Evolutionary conservation across 2,329 filamentous ascomycete genomes (phyloP), one percentile per base, ranked within the genome.

Genomic region (Fusarium aywerte): DNA sequence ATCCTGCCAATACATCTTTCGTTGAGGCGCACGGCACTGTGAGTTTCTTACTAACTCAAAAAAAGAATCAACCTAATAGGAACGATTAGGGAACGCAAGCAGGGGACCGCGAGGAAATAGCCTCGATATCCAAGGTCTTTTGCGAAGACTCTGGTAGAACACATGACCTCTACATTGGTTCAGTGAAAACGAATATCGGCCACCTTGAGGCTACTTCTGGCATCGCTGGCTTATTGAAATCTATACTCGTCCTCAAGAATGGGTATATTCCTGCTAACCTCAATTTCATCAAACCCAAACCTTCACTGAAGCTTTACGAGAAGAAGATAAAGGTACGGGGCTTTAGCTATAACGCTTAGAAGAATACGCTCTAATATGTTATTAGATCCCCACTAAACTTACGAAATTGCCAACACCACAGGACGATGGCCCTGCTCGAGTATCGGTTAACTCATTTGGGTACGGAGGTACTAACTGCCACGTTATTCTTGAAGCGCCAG

Each of bases 401-500:
- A 57, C 18, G 31, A 21, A 57, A 16, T 18, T 57, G 3, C 53
- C 36, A 4, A 31, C 3, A 18, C 4, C 36, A 16, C n/a, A 13
- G n/a, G n/a, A 9, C 2, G 39, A 20, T 13, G 47, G 36, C 1
- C 47, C 36, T 1, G 12, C 53, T 11, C 23, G 53, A 20, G 53
- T 57, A 4, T 57, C 53, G 5, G 29, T 57, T 6, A 57, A 57
- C 23, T 57, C 53, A 7, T 57, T 57, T 42, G 53, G 53, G 4
- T 57, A 57, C 16, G 53, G 53, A 31, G 53, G 53, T 16, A 54
- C 53, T 4, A 57, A 57, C n/a, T 57, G 53, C 2, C 53, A 57
- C 5, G 53, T 57, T 6, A 54, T 57, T 4, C 53, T 57, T 29
- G 29, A 57, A 12, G 36, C 36, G 5, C 23, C 36, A 13, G 23